These are phyloP conservation scores for Somion occarium DNA, from an alignment of 1,284 basidiomycete species.

Conservation along the genomic window DNA sequence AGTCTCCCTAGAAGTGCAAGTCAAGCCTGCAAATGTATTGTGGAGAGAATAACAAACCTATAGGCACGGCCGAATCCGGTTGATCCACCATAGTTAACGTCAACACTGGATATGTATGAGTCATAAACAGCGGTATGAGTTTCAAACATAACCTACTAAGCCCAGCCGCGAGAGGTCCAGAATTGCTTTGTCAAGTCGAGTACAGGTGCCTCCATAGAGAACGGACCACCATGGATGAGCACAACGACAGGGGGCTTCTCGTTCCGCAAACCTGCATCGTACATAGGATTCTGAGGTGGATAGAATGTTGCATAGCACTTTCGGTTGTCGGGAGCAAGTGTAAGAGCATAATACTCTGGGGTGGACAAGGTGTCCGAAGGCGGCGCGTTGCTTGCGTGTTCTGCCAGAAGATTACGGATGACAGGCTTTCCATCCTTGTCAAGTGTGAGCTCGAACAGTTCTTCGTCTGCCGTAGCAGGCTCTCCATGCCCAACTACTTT, in stretches of 20 bases:
- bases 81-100: constrained; percentile 69
- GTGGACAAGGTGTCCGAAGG: not conserved
- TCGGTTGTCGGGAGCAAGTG: not conserved
- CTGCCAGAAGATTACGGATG: not conserved
- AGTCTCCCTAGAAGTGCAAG: not conserved
- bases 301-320: constrained; percentile 54
- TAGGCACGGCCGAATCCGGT: constrained; percentile 61
- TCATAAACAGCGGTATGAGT: not conserved
- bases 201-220: constrained; percentile 37
- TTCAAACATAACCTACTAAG: constrained; percentile 36
- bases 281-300: constrained; percentile 56
- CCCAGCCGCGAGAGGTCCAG: constrained; percentile 66
- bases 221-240: constrained; percentile 66
- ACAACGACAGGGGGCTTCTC: constrained; percentile 65
- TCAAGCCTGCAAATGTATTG: constrained; percentile 10
- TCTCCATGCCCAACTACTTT: constrained; percentile 16
- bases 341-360: not conserved
- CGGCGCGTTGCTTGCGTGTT: not conserved
- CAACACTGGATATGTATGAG: constrained; percentile 13
- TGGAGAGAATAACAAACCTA: constrained; percentile 24
- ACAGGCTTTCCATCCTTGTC: not conserved
- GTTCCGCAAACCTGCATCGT: constrained; percentile 38
- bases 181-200: constrained; percentile 51
- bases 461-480: not conserved
- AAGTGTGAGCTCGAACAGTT: constrained; percentile 18